A percentile compares a stretch with the other conserved stretches of the same genome.
Evolutionary conservation across 2,329 filamentous ascomycete species (phyloP).

Genomic region (Passalora sequoiae): DNA sequence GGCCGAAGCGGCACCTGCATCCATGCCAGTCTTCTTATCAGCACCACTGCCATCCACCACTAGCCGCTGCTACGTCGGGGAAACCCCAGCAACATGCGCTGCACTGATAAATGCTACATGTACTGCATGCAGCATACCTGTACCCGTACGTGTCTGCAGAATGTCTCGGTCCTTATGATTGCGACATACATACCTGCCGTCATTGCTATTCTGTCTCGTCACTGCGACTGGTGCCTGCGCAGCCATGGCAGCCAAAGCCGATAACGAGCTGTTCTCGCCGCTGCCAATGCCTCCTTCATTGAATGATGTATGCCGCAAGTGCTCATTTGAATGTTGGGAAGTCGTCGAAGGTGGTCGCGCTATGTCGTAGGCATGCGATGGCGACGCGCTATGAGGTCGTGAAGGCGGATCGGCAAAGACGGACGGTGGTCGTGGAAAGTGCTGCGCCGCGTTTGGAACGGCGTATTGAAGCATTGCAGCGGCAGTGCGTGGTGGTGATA

Average conservation of each 20-base stretch:
- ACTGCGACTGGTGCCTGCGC: constrained; percentile 23
- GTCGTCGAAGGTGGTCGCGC: constrained; percentile 52
- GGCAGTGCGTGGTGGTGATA: too few relatives aligned
- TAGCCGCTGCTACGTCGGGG: background rate
- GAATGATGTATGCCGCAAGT: constrained; percentile 11
- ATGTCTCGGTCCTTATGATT: too few relatives aligned
- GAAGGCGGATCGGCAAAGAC: constrained; percentile 22
- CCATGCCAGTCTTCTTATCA: background rate
- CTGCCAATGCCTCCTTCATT: constrained; percentile 3
- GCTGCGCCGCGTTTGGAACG: constrained; percentile 20
- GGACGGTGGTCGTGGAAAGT: constrained; percentile 18
- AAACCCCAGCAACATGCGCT: background rate
- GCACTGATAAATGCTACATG: background rate
- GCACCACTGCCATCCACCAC: too few relatives aligned
- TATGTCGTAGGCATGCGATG: constrained; percentile 38
- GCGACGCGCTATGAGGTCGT: constrained; percentile 6
- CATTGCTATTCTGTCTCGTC: constrained; percentile 9
- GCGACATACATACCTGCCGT: constrained; percentile 11
- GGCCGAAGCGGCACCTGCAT: too few relatives aligned
- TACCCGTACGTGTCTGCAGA: too few relatives aligned
- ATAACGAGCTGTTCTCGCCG: constrained; percentile 31
- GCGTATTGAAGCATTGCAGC: constrained; percentile 44
- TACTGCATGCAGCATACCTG: too few relatives aligned
- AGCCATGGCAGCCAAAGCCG: constrained; percentile 24
- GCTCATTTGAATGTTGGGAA: constrained; percentile 42